Percentiles rank a stretch among this genome's conserved stretches.
Evolutionary conservation across 495 filamentous ascomycete species (phyloP).

Genomic region (Daldinia vernicosa): DNA sequence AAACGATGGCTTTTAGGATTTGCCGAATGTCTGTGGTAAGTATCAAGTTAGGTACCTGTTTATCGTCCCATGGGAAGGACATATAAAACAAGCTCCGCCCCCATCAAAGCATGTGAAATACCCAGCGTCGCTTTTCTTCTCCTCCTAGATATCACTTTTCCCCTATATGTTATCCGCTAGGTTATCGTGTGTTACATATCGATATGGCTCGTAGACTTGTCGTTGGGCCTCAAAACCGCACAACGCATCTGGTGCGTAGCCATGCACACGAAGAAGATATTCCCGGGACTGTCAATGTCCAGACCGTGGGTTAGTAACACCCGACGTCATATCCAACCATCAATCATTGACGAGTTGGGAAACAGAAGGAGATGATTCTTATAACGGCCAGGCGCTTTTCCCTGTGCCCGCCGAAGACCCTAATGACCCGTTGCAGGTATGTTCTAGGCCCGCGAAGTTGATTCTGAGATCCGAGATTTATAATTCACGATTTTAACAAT

Average conservation of each 20-base stretch:
- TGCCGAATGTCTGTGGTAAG: neutral
- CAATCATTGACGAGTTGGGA: neutral
- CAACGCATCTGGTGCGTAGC: constrained; percentile 46
- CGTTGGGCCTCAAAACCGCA: neutral
- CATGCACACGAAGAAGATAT: constrained; percentile 67
- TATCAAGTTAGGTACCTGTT: neutral
- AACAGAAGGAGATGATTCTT: constrained; percentile 65
- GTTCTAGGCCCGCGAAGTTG: neutral
- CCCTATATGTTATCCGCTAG: neutral
- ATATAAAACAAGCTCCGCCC: neutral
- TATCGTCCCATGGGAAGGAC: neutral
- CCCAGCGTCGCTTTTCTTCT: neutral
- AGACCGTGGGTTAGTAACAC: constrained; percentile 45
- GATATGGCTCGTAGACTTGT: constrained; percentile 16
- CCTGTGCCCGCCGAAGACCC: constrained; percentile 68
- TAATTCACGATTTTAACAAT: neutral
- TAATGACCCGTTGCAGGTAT: constrained; percentile 65
- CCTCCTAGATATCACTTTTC: neutral
- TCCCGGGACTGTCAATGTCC: constrained; percentile 66
- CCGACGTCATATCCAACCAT: neutral
- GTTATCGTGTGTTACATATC: neutral
- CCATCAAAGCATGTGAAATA: neutral
- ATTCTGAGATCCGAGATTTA: neutral
- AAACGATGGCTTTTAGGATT: neutral
- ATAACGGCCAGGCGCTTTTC: constrained; percentile 67